A percentile compares a stretch with the other conserved stretches of the same genome.
Conservation (phyloP, 352 stramenopile species). For the Phytophthora aleatoria region DNA sequence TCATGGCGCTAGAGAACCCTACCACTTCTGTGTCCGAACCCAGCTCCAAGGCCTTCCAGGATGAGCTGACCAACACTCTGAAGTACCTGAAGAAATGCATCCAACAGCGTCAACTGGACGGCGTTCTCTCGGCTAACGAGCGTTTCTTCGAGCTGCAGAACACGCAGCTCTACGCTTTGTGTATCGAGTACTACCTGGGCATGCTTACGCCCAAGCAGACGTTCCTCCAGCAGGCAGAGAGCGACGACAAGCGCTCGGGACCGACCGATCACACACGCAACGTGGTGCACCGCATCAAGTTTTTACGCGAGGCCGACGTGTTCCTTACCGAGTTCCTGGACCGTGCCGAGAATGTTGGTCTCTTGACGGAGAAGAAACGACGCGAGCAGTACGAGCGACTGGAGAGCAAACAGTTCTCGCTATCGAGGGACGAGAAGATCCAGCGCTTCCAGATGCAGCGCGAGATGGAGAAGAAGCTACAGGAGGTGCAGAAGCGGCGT, state of each 20-base stretch:
- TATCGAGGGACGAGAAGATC: slow-evolving; percentile 82
- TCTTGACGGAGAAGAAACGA: slow-evolving; percentile 73
- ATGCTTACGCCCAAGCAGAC: slow-evolving; percentile 78
- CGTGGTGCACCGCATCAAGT: slow-evolving; percentile 63
- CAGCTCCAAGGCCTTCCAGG: slow-evolving; percentile 33
- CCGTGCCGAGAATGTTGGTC: slow-evolving; percentile 57
- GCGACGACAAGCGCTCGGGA: slow-evolving; percentile 10
- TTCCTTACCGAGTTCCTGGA: slow-evolving; percentile 84
- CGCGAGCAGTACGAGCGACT: slow-evolving; percentile 80
- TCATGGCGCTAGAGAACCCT: slow-evolving; percentile 27
- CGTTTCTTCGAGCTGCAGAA: slow-evolving; percentile 83
- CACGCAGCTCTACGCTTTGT: slow-evolving; percentile 81
- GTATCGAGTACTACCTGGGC: slow-evolving; percentile 81
- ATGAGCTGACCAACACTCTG: slow-evolving; percentile 23
- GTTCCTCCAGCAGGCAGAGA: slow-evolving; percentile 55
- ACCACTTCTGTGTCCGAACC: slow-evolving; percentile 25
- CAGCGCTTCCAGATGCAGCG: slow-evolving; percentile 80
- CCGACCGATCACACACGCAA: slow-evolving; percentile 63
- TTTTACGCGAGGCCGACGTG: slow-evolving; percentile 73
- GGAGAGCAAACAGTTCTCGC: slow-evolving; percentile 65
- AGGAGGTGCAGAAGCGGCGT: slow-evolving; percentile 54
- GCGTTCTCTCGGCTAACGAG: slow-evolving; percentile 75
- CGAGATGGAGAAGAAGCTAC: slow-evolving; percentile 75
- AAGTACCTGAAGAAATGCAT: slow-evolving; percentile 45
- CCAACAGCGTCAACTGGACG: slow-evolving; percentile 63